Base-by-base conservation (phyloP, 495 filamentous ascomycete species). In the Tuber magnatum region DNA sequence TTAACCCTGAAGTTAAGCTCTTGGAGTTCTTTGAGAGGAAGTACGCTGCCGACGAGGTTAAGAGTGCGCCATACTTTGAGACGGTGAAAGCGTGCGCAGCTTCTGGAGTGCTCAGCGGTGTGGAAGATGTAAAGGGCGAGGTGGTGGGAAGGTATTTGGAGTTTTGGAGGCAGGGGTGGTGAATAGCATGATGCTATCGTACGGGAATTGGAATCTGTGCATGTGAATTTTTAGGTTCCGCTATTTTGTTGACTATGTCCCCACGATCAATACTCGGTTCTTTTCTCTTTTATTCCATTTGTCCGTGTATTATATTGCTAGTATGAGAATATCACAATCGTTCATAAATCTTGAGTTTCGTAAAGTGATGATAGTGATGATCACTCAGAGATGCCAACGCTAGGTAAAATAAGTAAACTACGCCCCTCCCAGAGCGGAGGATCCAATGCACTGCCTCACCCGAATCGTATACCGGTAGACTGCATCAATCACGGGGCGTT, bases 1-100 rank as follows among this genome's bases (percentile, higher is more conserved):
- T 28, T 74, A 87, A 84, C 42, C 87, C 86, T 0, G 83, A 86
- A 1, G 81, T 86, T 71, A 88, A 87, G 74, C 79, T 88, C 20
- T 74, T 85, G 10, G 84, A 85, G n/a, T 88, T 85, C 78, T 87
- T 86, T 69, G 75, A 82, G 44, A 74, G 71, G 20, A 86, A 85
- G 61, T 87, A 85, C 48, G 40, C 40, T 2, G 43, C 68, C 3
- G 76, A 81, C 68, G 71, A 48, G 18, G 40, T 72, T 10, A 70
- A 35, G 0, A 42, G 12, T 38, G 41, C 73, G 35, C 79, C 80
- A 14, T 78, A 76, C 51, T 76, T 78, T 56, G 74, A 76, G 61
- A 81, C 80, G 0, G 76, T 72, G n/a, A 56, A 76, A 71, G 70
- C 71, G 8, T 76, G 80, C 6, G 74, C 71, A 22, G 70, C 74